Evolutionary conservation across 2,329 filamentous ascomycete species (phyloP), one percentile per base, ranked within the genome.

Genomic region (Thielaviopsis ethacetica): DNA sequence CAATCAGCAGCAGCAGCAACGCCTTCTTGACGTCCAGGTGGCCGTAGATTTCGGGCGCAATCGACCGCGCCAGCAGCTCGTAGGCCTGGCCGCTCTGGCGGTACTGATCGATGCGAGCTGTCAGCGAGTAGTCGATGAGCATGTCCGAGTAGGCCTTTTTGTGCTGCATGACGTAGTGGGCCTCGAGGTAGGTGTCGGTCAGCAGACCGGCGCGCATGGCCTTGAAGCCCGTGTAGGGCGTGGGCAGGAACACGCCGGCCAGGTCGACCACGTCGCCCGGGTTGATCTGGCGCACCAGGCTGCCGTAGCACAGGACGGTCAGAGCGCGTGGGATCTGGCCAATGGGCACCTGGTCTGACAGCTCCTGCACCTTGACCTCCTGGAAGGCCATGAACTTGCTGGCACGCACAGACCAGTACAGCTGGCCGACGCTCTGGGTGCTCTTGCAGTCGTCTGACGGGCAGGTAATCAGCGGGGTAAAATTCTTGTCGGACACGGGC

Each of bases 1-100:
- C 93, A 64, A 98, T 95, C 38, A 98, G 81, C 30, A 97, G 83
- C 5, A 98, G 78, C n/a, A 98, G 80, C 13, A 98, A 81, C 1
- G 93, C 93, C 71, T 98, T 98, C 77, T 98, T 98, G 56, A 98
- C 93, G 69, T 98, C 93, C 22, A 94, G 76, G 68, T 98, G 93
- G 27, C 93, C 93, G 67, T 85, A 98, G 61, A 98, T 98, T 71
- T 98, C 93, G 1, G 93, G 93, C 0, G 93, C 93, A 67, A 98
- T 98, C 0, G 93, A 97, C 66, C 91, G 88, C 53, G 93, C 89
- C 17, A 98, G 82, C 66, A 93, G 90, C 69, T 98, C 93, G 71
- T 98, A 98, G 64, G 97, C 85, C 67, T 94, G 89, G 3, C 93
- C 93, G 0, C 86, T 88, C 64, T 86, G 82, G 65, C 87, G 83